Conservation (phyloP, 202 grass and related monocot species). For the Setaria italica region DNA sequence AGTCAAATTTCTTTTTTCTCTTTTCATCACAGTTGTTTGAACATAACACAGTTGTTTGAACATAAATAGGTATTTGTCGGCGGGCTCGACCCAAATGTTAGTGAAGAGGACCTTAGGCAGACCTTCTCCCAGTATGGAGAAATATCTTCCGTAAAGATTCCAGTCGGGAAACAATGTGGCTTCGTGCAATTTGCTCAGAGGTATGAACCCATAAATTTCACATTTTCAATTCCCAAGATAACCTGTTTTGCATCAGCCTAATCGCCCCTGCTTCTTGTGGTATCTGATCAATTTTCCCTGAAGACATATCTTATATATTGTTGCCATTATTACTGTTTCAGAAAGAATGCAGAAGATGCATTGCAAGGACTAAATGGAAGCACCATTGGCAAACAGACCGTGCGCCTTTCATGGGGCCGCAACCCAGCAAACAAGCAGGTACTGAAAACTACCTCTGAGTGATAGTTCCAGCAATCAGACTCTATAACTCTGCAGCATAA, state of each 20-base stretch:
- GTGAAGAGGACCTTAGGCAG: conserved; percentile 88
- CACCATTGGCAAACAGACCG: conserved; percentile 68
- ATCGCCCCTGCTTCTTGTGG: background rate
- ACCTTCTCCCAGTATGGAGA: conserved; percentile 84
- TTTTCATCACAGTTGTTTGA: conserved; percentile 33
- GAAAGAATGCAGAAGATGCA: conserved; percentile 88
- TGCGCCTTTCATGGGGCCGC: conserved; percentile 85
- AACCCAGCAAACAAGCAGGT: conserved; percentile 88
- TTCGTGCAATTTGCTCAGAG: conserved; percentile 91
- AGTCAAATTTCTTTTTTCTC: background rate
- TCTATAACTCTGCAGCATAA: background rate
- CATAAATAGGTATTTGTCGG: conserved; percentile 82
- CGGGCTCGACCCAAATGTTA: conserved; percentile 83
- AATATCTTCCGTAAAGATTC: conserved; percentile 90
- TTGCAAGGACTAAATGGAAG: conserved; percentile 79
- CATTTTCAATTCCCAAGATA: background rate
- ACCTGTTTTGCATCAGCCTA: background rate
- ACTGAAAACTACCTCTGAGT: background rate
- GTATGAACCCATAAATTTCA: conserved; percentile 42
- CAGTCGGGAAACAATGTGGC: conserved; percentile 85
- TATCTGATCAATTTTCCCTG: background rate
- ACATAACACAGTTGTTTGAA: conserved; percentile 18
- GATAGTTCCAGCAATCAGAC: background rate
- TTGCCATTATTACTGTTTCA: background rate
- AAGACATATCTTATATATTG: background rate